phyloP scores from a whole-genome alignment of 805 yeast genomes.

The Metschnikowia sp. region DNA sequence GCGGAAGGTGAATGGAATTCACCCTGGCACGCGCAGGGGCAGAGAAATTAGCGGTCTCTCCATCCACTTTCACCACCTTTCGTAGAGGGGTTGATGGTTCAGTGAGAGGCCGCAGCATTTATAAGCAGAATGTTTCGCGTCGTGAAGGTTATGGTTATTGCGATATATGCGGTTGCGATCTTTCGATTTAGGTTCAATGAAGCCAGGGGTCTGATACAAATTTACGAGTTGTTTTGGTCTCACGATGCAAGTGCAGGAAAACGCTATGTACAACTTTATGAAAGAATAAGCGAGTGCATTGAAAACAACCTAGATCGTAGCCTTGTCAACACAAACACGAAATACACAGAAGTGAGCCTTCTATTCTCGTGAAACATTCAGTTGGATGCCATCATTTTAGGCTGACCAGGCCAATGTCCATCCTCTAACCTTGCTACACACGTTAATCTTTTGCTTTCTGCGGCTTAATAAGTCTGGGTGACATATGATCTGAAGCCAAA shows the following conservation, averaged over 20 bases:
- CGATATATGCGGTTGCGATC: not conserved
- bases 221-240: conserved; percentile 2
- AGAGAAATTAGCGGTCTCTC: conserved; percentile 10
- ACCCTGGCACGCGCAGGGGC: conserved; percentile 12
- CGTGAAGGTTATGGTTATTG: not conserved
- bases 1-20: conserved; percentile 20
- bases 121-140: not conserved
- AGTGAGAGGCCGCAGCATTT: conserved; percentile 15
- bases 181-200: not conserved
- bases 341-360: no score
- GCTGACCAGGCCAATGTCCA: no score
- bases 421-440: no score
- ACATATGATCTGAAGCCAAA: no score
- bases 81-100: conserved; percentile 22
- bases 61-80: conserved; percentile 1
- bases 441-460: no score
- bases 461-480: no score
- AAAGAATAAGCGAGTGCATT: not conserved
- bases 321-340: no score
- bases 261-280: not conserved
- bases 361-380: no score
- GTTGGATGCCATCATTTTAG: no score
- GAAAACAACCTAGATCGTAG: no score
- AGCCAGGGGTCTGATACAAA: not conserved
- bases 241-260: conserved; percentile 3